A percentile compares a stretch with the other conserved stretches of the same genome.
phyloP scores from a whole-genome alignment of 2,329 filamentous ascomycete genomes.

The Ambrosiella xylebori region DNA sequence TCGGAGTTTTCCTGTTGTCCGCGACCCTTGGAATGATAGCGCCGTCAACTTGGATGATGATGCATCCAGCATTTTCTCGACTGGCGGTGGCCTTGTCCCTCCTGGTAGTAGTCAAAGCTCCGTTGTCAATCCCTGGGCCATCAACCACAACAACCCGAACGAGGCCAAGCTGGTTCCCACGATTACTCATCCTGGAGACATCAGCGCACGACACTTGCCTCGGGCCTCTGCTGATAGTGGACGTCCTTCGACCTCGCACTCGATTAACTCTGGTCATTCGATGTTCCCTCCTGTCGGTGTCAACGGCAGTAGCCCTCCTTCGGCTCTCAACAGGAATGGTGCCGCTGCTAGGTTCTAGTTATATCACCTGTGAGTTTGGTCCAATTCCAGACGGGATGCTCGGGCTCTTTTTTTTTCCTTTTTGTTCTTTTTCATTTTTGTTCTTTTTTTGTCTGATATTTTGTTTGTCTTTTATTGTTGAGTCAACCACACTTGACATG shows the following conservation, averaged over 20 bases:
- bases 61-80: slow-evolving; percentile 12
- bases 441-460: no score
- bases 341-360: slow-evolving; percentile 20
- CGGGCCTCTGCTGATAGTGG: slow-evolving; percentile 81
- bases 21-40: slow-evolving; percentile 96
- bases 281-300: slow-evolving; percentile 80
- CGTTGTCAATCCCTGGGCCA: slow-evolving; percentile 37
- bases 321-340: no score
- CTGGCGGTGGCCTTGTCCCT: slow-evolving; percentile 7
- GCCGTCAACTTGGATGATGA: slow-evolving; percentile 88
- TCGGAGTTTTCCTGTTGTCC: slow-evolving; percentile 74
- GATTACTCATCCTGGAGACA: slow-evolving; percentile 58
- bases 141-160: slow-evolving; percentile 46
- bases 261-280: slow-evolving; percentile 47
- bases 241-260: slow-evolving; percentile 86
- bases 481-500: slow-evolving; percentile 20
- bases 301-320: slow-evolving; percentile 21
- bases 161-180: slow-evolving; percentile 43
- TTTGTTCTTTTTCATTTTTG: no score
- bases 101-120: slow-evolving; percentile 11
- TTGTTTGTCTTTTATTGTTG: no score
- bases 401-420: no score
- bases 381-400: no score
- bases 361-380: no score
- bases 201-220: slow-evolving; percentile 66